Evolutionary conservation across 2,329 filamentous ascomycete genomes (phyloP).

Genomic region (Trichoderma breve): DNA sequence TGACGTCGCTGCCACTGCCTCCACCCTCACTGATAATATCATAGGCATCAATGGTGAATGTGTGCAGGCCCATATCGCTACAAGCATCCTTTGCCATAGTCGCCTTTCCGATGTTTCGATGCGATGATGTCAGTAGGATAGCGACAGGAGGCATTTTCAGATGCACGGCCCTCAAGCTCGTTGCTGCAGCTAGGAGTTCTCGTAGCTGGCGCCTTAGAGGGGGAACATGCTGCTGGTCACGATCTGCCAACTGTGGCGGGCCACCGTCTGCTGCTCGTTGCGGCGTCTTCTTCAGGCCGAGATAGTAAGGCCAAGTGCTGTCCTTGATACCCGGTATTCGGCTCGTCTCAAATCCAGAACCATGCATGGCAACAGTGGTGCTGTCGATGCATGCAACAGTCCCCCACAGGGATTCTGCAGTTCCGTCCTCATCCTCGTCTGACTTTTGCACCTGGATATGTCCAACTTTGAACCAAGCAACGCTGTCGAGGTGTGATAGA

Average conservation of each 20-base stretch:
- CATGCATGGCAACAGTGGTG: conserved; percentile 81
- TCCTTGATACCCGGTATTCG: conserved; percentile 72
- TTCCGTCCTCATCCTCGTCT: conserved; percentile 57
- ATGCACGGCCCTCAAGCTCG: conserved; percentile 81
- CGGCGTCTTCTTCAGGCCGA: conserved; percentile 70
- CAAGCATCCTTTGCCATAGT: conserved; percentile 74
- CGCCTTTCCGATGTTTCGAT: conserved; percentile 91
- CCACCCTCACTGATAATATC: conserved; percentile 87
- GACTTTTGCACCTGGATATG: conserved; percentile 61
- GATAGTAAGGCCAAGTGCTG: conserved; percentile 86
- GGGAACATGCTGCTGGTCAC: conserved; percentile 51
- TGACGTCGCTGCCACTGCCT: conserved; percentile 83
- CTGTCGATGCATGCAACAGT: conserved; percentile 84
- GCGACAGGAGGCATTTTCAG: conserved; percentile 84
- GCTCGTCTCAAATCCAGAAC: conserved; percentile 82
- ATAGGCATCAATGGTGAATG: conserved; percentile 84
- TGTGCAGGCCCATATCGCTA: conserved; percentile 85
- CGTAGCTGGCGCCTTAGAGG: conserved; percentile 69
- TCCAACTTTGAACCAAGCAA: conserved; percentile 91
- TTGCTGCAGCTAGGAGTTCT: conserved; percentile 83
- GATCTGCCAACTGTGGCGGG: conserved; percentile 44
- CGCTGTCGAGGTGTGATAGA: conserved; percentile 49
- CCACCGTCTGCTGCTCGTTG: conserved; percentile 41
- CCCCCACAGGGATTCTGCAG: conserved; percentile 74
- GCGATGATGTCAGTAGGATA: conserved; percentile 84